Evolutionary conservation across 1,284 basidiomycete genomes (phyloP).

Genomic region (Ustilago trichophora): DNA sequence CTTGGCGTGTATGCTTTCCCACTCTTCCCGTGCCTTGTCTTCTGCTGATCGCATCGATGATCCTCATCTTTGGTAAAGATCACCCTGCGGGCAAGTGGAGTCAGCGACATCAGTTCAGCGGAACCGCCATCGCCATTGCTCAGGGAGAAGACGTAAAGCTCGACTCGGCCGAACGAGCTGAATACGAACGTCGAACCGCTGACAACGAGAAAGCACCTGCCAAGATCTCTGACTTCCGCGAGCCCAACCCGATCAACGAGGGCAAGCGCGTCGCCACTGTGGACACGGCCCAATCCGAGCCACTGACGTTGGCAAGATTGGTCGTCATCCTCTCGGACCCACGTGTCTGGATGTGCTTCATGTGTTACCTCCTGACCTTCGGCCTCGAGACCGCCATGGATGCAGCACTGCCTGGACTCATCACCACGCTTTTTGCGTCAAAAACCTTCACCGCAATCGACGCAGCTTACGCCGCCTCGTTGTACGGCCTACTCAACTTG

Average conservation of each 20-base stretch:
- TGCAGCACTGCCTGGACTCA: conserved; percentile 71
- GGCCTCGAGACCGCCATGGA: conserved; percentile 74
- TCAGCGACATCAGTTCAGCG: conserved; percentile 70
- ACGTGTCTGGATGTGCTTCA: conserved; percentile 73
- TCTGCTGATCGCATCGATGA: conserved; percentile 69
- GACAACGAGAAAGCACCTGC: conserved; percentile 50
- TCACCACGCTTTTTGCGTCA: conserved; percentile 68
- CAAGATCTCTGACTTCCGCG: conserved; percentile 55
- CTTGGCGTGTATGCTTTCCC: conserved; percentile 74
- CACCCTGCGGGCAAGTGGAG: conserved; percentile 74
- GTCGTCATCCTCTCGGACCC: conserved; percentile 69
- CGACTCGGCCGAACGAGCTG: conserved; percentile 62
- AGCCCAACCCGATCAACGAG: conserved; percentile 50
- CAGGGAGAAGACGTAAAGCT: conserved; percentile 64
- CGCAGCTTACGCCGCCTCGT: conserved; percentile 67
- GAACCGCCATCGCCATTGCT: conserved; percentile 66
- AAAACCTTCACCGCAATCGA: conserved; percentile 71
- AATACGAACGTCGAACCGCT: conserved; percentile 48
- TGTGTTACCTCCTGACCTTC: conserved; percentile 71
- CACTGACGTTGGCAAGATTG: conserved; percentile 68
- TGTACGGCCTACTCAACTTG: conserved; percentile 72
- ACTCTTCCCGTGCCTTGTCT: conserved; percentile 74
- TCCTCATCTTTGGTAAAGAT: conserved; percentile 72
- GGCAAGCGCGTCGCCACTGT: conserved; percentile 37
- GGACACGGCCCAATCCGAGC: conserved; percentile 72